These are phyloP conservation scores for Aspergillus tanneri DNA, from an alignment of 2,329 filamentous ascomycete species.

Conservation along the genomic window DNA sequence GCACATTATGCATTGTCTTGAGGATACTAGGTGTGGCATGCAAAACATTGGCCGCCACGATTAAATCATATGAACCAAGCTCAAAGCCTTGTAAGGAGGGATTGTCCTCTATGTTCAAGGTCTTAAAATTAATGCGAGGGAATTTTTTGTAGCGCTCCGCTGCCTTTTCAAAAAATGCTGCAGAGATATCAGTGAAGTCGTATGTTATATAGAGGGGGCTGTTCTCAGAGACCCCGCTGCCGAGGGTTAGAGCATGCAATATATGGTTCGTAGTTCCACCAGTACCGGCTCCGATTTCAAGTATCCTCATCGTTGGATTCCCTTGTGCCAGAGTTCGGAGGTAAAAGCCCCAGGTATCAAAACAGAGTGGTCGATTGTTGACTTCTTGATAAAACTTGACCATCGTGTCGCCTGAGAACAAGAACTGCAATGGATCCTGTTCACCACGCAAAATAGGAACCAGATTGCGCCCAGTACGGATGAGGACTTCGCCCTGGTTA, in stretches of 20 bases:
- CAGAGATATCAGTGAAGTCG: constrained; percentile 3
- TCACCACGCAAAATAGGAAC: background rate
- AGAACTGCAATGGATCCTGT: background rate
- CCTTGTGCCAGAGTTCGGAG: background rate
- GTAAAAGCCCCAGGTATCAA: background rate
- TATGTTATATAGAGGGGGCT: background rate
- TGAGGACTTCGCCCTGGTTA: background rate
- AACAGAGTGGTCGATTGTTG: background rate
- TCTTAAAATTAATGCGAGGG: background rate
- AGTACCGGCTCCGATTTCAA: background rate
- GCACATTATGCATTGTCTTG: background rate
- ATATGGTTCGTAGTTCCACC: background rate
- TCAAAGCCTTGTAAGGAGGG: background rate
- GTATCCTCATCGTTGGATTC: background rate
- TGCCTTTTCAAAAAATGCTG: background rate
- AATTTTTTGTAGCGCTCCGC: background rate
- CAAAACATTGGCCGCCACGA: background rate
- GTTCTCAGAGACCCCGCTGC: background rate
- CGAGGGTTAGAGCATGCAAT: background rate
- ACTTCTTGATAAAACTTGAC: background rate
- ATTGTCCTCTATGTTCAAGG: background rate
- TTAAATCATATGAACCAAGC: background rate
- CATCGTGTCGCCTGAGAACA: background rate
- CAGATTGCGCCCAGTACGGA: background rate
- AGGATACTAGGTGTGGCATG: background rate